Conservation (phyloP, 2,329 filamentous ascomycete species). For the Grosmannia serpens region DNA sequence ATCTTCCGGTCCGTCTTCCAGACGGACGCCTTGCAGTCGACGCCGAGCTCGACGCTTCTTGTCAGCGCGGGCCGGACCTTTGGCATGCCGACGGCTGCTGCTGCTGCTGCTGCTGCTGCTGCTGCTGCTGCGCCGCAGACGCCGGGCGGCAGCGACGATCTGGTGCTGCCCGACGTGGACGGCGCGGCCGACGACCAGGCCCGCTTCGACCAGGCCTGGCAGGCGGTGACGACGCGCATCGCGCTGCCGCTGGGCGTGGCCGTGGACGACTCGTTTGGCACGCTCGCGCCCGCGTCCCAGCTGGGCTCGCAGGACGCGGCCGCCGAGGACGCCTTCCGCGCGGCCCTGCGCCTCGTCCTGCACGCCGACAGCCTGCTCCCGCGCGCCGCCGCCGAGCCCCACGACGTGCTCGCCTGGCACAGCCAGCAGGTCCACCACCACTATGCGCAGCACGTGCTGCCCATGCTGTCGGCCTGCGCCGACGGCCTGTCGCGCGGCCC, state of each 20-base stretch:
- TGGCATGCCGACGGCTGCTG: conserved; percentile 19
- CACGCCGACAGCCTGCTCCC: conserved; percentile 34
- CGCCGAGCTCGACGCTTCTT: conserved; percentile 21
- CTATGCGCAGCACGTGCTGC: conserved; percentile 48
- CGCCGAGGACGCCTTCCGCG: conserved; percentile 32
- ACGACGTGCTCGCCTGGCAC: conserved; percentile 49
- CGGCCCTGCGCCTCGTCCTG: conserved; percentile 42
- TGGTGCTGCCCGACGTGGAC: conserved; percentile 9
- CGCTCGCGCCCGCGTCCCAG: conserved; percentile 29
- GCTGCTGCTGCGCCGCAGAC: background rate
- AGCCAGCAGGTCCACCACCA: conserved; percentile 48
- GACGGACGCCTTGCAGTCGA: conserved; percentile 35
- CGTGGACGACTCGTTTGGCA: conserved; percentile 42
- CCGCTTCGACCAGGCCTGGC: conserved; percentile 51
- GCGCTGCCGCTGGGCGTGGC: conserved; percentile 44
- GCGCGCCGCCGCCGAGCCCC: conserved; percentile 38
- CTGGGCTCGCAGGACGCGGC: conserved; percentile 23
- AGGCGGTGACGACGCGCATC: conserved; percentile 46
- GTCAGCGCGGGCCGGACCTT: conserved; percentile 31
- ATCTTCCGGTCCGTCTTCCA: conserved; percentile 47
- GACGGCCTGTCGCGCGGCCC: conserved; percentile 1
- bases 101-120: background rate
- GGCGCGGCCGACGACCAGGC: conserved; percentile 31
- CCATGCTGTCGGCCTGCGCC: conserved; percentile 36
- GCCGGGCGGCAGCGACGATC: conserved; percentile 3